These are phyloP conservation scores for Ambrosiella beaveri DNA, from an alignment of 2,329 filamentous ascomycete species.

Conservation along the genomic window DNA sequence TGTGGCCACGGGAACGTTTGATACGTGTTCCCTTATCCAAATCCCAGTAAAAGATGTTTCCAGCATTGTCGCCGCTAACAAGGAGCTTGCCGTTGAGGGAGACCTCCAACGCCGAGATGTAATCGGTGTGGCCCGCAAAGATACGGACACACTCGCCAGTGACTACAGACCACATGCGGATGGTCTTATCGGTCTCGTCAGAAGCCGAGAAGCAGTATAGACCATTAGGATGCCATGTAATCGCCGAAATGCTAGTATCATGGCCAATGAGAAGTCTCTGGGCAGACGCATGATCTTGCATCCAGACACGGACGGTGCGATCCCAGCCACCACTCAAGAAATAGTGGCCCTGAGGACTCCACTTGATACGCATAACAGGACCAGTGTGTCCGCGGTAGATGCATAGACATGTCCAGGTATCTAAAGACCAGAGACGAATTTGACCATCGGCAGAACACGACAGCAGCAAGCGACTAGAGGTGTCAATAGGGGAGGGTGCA, in stretches of 20 bases:
- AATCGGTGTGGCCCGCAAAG: slow-evolving; percentile 80
- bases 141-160: slow-evolving; percentile 77
- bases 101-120: slow-evolving; percentile 70
- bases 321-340: slow-evolving; percentile 80
- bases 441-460: slow-evolving; percentile 79
- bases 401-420: slow-evolving; percentile 81
- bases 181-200: slow-evolving; percentile 68
- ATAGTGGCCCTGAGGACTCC: slow-evolving; percentile 90
- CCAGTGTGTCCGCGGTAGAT: slow-evolving; percentile 87
- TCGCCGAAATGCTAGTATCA: slow-evolving; percentile 75
- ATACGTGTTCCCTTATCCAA: slow-evolving; percentile 68
- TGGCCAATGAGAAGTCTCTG: slow-evolving; percentile 82
- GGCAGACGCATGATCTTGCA: slow-evolving; percentile 79
- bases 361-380: slow-evolving; percentile 73
- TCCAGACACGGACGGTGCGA: slow-evolving; percentile 79
- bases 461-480: slow-evolving; percentile 56
- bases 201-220: slow-evolving; percentile 87
- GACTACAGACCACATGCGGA: slow-evolving; percentile 92
- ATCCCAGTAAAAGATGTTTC: slow-evolving; percentile 90
- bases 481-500: slow-evolving; percentile 28
- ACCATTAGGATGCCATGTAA: slow-evolving; percentile 91
- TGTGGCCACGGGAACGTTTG: slow-evolving; percentile 88
- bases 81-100: slow-evolving; percentile 76
- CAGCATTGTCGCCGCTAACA: slow-evolving; percentile 76
- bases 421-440: slow-evolving; percentile 81